Conservation (phyloP, 2,329 filamentous ascomycete genomes). For the Botrytis porri region DNA sequence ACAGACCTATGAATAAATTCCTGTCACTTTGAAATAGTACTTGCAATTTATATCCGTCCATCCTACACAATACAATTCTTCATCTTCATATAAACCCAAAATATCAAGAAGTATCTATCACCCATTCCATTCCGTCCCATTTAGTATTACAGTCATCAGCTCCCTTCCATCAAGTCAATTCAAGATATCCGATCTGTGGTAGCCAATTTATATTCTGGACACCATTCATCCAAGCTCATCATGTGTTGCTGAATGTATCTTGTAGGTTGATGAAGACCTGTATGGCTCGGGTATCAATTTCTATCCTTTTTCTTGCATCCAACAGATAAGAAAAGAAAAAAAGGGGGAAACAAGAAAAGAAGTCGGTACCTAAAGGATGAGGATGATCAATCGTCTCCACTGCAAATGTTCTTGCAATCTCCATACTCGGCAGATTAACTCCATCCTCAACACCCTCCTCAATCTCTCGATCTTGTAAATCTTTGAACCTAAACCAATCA, state of each 20-base stretch:
- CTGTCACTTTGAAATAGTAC: neutral
- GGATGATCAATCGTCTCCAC: slow-evolving; percentile 38
- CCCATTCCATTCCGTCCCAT: neutral
- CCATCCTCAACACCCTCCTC: slow-evolving; percentile 28
- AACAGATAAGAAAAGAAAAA: neutral
- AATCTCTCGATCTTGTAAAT: slow-evolving; percentile 28
- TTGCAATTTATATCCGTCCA: neutral
- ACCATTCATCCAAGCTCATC: slow-evolving; percentile 31
- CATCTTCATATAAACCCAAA: too few species aligned
- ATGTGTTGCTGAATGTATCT: slow-evolving; percentile 30
- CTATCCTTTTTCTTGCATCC: too few species aligned
- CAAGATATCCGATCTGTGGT: slow-evolving; percentile 17
- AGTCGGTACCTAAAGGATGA: slow-evolving; percentile 33
- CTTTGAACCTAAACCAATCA: slow-evolving; percentile 25
- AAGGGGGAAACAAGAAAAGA: neutral
- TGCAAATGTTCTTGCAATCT: slow-evolving; percentile 36
- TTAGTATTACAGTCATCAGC: neutral
- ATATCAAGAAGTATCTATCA: neutral
- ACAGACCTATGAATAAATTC: neutral
- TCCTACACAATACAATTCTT: neutral
- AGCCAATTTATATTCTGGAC: slow-evolving; percentile 32
- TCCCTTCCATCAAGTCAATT: too few species aligned
- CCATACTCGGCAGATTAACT: slow-evolving; percentile 35
- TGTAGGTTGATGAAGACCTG: slow-evolving; percentile 33
- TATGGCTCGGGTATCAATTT: neutral